Conservation (phyloP, 495 filamentous ascomycete species). For the Paragyromitra xinjiangensis region DNA sequence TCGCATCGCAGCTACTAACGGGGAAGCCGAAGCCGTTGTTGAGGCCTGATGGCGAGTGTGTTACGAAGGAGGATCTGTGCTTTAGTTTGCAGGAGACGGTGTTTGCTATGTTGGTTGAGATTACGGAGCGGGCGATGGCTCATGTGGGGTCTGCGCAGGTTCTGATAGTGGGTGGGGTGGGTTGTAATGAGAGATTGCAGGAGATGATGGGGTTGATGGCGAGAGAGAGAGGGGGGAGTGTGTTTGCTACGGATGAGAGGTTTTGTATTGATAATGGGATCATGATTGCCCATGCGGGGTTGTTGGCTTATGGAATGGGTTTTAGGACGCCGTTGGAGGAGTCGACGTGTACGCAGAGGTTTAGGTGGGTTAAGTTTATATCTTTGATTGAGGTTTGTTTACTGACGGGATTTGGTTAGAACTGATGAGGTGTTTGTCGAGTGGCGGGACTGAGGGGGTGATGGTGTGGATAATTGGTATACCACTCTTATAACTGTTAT, state of each 20-base stretch:
- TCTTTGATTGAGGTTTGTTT: not conserved
- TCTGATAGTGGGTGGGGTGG: conserved; percentile 95
- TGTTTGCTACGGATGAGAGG: conserved; percentile 84
- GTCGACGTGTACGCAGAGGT: conserved; percentile 90
- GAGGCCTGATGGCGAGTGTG: conserved; percentile 60
- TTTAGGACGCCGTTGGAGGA: conserved; percentile 79
- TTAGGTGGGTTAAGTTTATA: conserved; percentile 60
- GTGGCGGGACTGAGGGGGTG: conserved; percentile 75
- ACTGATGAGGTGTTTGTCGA: conserved; percentile 93
- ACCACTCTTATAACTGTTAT: too few relatives aligned
- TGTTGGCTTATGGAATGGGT: conserved; percentile 82
- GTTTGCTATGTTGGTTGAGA: conserved; percentile 96
- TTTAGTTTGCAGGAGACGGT: conserved; percentile 95
- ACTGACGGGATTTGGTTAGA: conserved; percentile 57
- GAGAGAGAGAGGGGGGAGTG: conserved; percentile 83
- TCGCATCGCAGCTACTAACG: conserved; percentile 71
- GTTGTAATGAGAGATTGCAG: conserved; percentile 94
- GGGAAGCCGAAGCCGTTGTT: conserved; percentile 59
- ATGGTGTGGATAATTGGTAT: not conserved
- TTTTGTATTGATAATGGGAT: conserved; percentile 99
- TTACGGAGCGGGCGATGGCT: conserved; percentile 97
- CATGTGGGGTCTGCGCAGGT: conserved; percentile 92
- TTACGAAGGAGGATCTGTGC: conserved; percentile 88
- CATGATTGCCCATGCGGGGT: conserved; percentile 97
- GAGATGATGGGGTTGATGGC: conserved; percentile 99